Conservation (phyloP, 352 stramenopile species). For the Pythium scleroteichum region DNA sequence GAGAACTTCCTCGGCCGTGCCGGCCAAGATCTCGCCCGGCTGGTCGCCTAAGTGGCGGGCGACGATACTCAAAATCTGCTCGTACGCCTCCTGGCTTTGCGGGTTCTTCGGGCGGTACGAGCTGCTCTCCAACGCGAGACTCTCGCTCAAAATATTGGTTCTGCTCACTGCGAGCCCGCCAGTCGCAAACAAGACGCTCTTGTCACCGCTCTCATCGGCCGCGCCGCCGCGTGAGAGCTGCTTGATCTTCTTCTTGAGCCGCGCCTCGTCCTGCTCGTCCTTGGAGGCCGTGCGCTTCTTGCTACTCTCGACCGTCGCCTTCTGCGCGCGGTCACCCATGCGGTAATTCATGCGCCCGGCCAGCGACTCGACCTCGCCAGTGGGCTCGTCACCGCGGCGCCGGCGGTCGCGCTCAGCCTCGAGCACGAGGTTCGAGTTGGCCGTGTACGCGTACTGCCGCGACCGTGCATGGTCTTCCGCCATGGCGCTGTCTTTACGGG, state of each 20-base stretch:
- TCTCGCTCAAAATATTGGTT: constrained; percentile 75
- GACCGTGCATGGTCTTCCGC: constrained; percentile 88
- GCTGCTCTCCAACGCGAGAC: constrained; percentile 68
- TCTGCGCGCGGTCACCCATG: constrained; percentile 86
- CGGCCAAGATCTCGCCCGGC: constrained; percentile 89
- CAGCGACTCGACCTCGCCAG: constrained; percentile 86
- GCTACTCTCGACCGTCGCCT: constrained; percentile 39
- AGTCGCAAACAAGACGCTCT: constrained; percentile 53
- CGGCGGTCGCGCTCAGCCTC: constrained; percentile 88
- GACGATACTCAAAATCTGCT: constrained; percentile 85
- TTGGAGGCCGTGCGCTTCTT: constrained; percentile 43
- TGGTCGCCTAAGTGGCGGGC: constrained; percentile 82
- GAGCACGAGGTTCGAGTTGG: constrained; percentile 95
- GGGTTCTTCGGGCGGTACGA: constrained; percentile 88
- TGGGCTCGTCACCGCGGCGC: constrained; percentile 78
- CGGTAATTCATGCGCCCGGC: constrained; percentile 71
- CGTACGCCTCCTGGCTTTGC: constrained; percentile 88
- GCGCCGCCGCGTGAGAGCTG: constrained; percentile 36
- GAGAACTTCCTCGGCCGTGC: constrained; percentile 92
- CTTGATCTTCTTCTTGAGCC: constrained; percentile 74
- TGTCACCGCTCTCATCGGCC: constrained; percentile 15
- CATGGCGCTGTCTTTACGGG: constrained; percentile 40
- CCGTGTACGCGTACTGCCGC: constrained; percentile 90
- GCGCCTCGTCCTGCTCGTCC: constrained; percentile 47
- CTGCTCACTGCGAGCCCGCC: constrained; percentile 41